Base-by-base conservation (phyloP, 768 basidiomycete species). In the Butyriboletus loyo region DNA sequence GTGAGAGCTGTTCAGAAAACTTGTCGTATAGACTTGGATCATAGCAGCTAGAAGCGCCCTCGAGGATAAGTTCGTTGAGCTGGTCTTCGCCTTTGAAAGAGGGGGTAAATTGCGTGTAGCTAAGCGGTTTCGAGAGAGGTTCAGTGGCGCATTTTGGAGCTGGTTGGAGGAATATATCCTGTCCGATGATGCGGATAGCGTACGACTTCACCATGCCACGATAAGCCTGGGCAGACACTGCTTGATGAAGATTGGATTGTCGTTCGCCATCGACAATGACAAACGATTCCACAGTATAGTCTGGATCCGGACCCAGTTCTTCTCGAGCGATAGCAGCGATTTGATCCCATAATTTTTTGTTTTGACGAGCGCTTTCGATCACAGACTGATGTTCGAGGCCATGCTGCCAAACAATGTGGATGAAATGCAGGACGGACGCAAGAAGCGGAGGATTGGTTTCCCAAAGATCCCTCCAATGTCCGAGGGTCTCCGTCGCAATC, bases 361-460 rank as follows among this genome's bases (percentile, higher is more conserved):
- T 80, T 11, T 77, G 69, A 17, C 86, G 81, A 7, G 86, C 67
- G 7, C 73, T 59, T 8, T 83, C 79, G 36, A 94, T 74, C 2
- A 80, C 70, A 0, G 72, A 57, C 50, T 80, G 83, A 65, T 92
- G 87, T 63, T 94, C 86, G 56, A 85, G 73, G 27, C 83, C 84
- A 61, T 91, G 87, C 66, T 88, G 80, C 92, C 90, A 89, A 17
- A 89, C 82, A 24, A 84, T 76, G 55, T 85, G 81, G 59, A 92
- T 69, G 73, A 95, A 96, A 6, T 81, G 76, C 43, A 96, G 70
- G 19, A 90, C 79, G 11, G 85, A 83, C 0, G 86, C 79, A 13
- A 97, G 76, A 9, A 94, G 72, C 19, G 85, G 79, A 0, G 93
- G 90, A 54, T 90, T 89, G 27, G 78, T 67, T 38, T 87, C 83